phyloP scores from a whole-genome alignment of 2,329 filamentous ascomycete genomes.

The Didymosphaeria variabile region DNA sequence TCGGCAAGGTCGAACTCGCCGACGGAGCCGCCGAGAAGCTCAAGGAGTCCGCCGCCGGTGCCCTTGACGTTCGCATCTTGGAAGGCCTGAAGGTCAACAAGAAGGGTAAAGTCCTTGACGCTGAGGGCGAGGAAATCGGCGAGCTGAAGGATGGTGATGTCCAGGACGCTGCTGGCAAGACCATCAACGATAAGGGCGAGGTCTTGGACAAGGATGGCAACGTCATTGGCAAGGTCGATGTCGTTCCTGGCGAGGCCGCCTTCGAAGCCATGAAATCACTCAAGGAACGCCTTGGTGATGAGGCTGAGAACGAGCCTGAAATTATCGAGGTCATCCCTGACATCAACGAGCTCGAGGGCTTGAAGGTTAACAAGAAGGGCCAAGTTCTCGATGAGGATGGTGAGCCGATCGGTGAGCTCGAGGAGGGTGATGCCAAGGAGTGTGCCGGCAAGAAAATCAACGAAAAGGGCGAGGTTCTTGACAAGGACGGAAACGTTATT shows the following conservation, averaged over 20 bases:
- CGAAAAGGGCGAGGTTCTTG: slow-evolving; percentile 70
- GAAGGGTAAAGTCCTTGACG: slow-evolving; percentile 63
- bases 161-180: slow-evolving; percentile 57
- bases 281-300: slow-evolving; percentile 56
- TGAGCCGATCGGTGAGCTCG: slow-evolving; percentile 62
- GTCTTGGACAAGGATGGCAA: slow-evolving; percentile 61
- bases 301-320: slow-evolving; percentile 51
- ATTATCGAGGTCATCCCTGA: slow-evolving; percentile 53
- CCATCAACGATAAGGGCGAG: slow-evolving; percentile 61
- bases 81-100: slow-evolving; percentile 66
- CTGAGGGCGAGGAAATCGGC: slow-evolving; percentile 61
- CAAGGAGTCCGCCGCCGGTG: slow-evolving; percentile 50
- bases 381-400: slow-evolving; percentile 62
- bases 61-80: slow-evolving; percentile 58
- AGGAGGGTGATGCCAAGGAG: slow-evolving; percentile 67
- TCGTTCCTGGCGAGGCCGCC: slow-evolving; percentile 60
- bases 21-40: slow-evolving; percentile 60
- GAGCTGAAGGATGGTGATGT: slow-evolving; percentile 59
- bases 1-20: slow-evolving; percentile 60
- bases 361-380: slow-evolving; percentile 69
- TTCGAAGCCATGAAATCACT: slow-evolving; percentile 60
- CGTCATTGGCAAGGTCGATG: slow-evolving; percentile 59
- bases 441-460: slow-evolving; percentile 73
- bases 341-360: slow-evolving; percentile 59
- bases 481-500: slow-evolving; percentile 70